These are phyloP conservation scores for Pichia heedii DNA, from an alignment of 805 yeast species.

Conservation along the genomic window DNA sequence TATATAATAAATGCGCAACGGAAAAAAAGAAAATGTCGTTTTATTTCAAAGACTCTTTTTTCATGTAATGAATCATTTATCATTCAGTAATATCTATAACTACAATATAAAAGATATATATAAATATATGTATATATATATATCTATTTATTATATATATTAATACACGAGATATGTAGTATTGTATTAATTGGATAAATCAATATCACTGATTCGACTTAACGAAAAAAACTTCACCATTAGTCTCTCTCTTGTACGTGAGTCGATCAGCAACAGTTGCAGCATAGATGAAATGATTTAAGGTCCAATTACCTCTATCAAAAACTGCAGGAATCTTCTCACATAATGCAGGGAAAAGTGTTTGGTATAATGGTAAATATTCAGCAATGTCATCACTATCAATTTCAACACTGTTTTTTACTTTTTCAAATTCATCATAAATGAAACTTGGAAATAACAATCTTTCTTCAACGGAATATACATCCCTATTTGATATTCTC, in stretches of 20 bases:
- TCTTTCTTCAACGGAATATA: constrained; percentile 25
- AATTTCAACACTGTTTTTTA: constrained; percentile 28
- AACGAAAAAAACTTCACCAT: constrained; percentile 19
- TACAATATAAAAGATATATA: too few relatives aligned
- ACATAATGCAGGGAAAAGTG: constrained; percentile 38
- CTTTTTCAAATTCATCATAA: constrained; percentile 16
- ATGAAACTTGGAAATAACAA: constrained; percentile 46
- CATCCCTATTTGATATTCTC: constrained; percentile 41
- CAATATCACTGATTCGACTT: constrained; percentile 1
- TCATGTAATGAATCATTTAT: too few relatives aligned
- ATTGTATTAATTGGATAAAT: neutral
- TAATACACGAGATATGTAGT: neutral
- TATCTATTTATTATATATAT: too few relatives aligned
- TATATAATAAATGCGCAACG: too few relatives aligned
- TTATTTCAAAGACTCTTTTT: too few relatives aligned
- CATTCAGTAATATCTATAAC: too few relatives aligned
- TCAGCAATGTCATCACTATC: constrained; percentile 47
- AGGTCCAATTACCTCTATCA: constrained; percentile 40
- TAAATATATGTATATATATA: too few relatives aligned
- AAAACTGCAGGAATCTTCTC: constrained; percentile 38
- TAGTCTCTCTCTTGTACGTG: constrained; percentile 21
- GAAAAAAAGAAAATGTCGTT: too few relatives aligned
- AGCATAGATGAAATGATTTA: constrained; percentile 37
- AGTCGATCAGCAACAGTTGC: constrained; percentile 26
- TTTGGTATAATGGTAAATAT: constrained; percentile 42